Percentiles rank a stretch among this genome's conserved stretches.
Evolutionary conservation across 2,329 filamentous ascomycete species (phyloP).

Genomic region (Penicillium palitans): DNA sequence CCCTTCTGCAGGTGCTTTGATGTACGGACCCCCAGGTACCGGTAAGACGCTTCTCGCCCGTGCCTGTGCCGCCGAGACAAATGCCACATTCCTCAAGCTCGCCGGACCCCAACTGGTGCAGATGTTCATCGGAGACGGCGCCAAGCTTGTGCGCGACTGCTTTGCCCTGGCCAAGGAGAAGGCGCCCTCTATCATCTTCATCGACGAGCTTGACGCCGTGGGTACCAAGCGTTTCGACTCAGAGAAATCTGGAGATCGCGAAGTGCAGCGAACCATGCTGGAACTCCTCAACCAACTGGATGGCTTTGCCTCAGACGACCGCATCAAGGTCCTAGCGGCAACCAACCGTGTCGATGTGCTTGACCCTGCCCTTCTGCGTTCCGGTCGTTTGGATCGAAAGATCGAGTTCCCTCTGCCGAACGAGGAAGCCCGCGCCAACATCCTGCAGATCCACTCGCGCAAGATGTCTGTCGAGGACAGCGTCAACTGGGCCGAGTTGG

Average conservation of each 20-base stretch:
- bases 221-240: slow-evolving; percentile 99
- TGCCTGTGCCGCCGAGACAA: slow-evolving; percentile 95
- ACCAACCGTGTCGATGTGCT: slow-evolving; percentile 94
- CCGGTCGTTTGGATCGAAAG: slow-evolving; percentile 90
- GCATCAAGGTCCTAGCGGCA: slow-evolving; percentile 92
- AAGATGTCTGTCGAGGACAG: slow-evolving; percentile 96
- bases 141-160: slow-evolving; percentile 95
- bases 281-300: slow-evolving; percentile 98
- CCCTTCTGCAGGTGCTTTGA: slow-evolving; percentile 71
- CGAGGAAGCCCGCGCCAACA: slow-evolving; percentile 95
- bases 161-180: slow-evolving; percentile 98
- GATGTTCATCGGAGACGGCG: slow-evolving; percentile 99
- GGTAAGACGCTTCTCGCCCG: slow-evolving; percentile 68
- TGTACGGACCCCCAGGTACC: slow-evolving; percentile 73
- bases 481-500: slow-evolving; percentile 95
- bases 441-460: slow-evolving; percentile 92
- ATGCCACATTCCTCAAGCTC: slow-evolving; percentile 97
- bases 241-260: slow-evolving; percentile 94
- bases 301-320: slow-evolving; percentile 93
- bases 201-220: slow-evolving; percentile 97
- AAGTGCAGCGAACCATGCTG: slow-evolving; percentile 98
- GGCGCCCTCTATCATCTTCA: slow-evolving; percentile 98
- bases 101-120: slow-evolving; percentile 96
- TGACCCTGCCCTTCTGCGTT: slow-evolving; percentile 86
- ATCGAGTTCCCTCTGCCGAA: slow-evolving; percentile 98